These are phyloP conservation scores for Boletus semigastroideus DNA, from an alignment of 1,284 basidiomycete species.

Conservation along the genomic window DNA sequence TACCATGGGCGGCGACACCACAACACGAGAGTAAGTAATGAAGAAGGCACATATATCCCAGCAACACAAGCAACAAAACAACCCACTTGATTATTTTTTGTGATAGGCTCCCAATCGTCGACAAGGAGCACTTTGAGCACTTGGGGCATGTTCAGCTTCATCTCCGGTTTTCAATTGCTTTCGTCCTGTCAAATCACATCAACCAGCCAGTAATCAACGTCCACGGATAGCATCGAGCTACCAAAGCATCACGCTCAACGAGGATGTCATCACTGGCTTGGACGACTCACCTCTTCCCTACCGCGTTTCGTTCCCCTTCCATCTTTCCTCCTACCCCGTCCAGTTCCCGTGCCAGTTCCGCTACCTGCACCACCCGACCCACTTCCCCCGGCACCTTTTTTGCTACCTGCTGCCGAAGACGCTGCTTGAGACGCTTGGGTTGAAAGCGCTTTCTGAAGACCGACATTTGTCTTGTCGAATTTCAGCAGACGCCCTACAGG, in stretches of 20 bases:
- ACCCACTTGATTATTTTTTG: slow-evolving; percentile 86
- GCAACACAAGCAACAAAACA: neutral
- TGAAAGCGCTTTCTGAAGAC: slow-evolving; percentile 68
- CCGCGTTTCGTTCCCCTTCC: slow-evolving; percentile 39
- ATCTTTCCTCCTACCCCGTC: slow-evolving; percentile 29
- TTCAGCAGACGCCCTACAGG: slow-evolving; percentile 83
- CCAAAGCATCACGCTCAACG: no score
- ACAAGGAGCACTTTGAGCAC: slow-evolving; percentile 87
- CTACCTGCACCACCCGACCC: slow-evolving; percentile 20
- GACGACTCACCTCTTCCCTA: slow-evolving; percentile 33
- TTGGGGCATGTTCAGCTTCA: slow-evolving; percentile 91
- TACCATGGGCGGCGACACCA: neutral
- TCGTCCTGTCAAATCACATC: slow-evolving; percentile 48
- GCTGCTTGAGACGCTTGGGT: slow-evolving; percentile 39
- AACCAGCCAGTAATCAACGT: slow-evolving; percentile 4
- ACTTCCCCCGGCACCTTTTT: slow-evolving; percentile 24
- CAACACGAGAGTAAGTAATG: neutral
- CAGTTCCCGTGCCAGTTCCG: slow-evolving; percentile 20
- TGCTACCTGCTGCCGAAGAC: slow-evolving; percentile 35
- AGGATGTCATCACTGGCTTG: neutral
- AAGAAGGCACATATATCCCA: neutral
- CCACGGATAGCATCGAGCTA: no score
- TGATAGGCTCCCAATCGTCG: slow-evolving; percentile 98
- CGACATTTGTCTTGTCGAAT: slow-evolving; percentile 81
- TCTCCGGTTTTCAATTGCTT: slow-evolving; percentile 75